Evolutionary conservation across 805 yeast genomes (phyloP).

Genomic region (Torulaspora gathmanii): DNA sequence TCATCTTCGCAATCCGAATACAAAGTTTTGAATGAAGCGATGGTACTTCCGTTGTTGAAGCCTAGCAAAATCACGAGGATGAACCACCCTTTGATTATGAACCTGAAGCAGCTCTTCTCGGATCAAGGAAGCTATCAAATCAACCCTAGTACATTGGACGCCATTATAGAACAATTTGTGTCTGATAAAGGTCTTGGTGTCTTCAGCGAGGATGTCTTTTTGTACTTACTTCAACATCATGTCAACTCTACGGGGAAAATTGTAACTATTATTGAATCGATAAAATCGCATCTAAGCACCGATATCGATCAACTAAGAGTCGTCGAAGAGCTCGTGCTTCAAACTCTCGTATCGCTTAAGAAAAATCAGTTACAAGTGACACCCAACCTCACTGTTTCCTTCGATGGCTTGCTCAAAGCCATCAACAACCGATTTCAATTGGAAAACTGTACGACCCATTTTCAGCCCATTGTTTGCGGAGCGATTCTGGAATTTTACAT

Average conservation of each 20-base stretch:
- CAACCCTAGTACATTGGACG: constrained; percentile 10
- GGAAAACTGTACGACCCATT: constrained; percentile 8
- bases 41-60: constrained; percentile 6
- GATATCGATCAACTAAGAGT: constrained; percentile 21
- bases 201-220: constrained; percentile 37
- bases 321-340: constrained; percentile 18
- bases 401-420: constrained; percentile 9
- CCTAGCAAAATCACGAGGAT: constrained; percentile 14
- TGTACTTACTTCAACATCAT: constrained; percentile 24
- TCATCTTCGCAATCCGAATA: neutral
- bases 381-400: constrained; percentile 4
- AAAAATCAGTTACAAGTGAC: constrained; percentile 7
- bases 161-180: constrained; percentile 10
- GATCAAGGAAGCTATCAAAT: constrained; percentile 6
- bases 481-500: constrained; percentile 17
- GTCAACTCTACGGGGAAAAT: constrained; percentile 15
- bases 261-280: constrained; percentile 16
- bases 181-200: constrained; percentile 9
- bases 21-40: constrained; percentile 5
- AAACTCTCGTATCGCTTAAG: constrained; percentile 12
- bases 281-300: constrained; percentile 16
- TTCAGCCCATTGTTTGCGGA: constrained; percentile 14
- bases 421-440: constrained; percentile 17
- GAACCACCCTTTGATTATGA: constrained; percentile 9
- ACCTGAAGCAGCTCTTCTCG: constrained; percentile 12